Evolutionary conservation across 2,329 filamentous ascomycete genomes (phyloP).

Genomic region (Fusarium tjaetaba): DNA sequence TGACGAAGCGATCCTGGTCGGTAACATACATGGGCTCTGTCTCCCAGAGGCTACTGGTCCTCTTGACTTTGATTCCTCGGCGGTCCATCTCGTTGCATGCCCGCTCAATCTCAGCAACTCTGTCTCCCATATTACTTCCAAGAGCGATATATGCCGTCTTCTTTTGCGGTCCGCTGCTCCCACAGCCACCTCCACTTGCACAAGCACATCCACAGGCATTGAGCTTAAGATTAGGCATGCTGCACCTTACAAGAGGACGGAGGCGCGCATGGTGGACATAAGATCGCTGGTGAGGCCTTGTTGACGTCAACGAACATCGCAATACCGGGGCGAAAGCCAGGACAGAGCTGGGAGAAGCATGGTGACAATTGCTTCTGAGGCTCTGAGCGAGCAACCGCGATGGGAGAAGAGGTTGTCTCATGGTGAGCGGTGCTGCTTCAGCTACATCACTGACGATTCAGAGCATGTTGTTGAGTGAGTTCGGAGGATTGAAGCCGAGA

Average conservation of each 20-base stretch:
- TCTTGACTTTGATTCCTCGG: slow-evolving; percentile 75
- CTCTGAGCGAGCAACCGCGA: slow-evolving; percentile 12
- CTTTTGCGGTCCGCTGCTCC: slow-evolving; percentile 43
- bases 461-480: slow-evolving; percentile 18
- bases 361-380: slow-evolving; percentile 3
- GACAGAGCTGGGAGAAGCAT: slow-evolving; percentile 14
- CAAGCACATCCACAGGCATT: slow-evolving; percentile 51
- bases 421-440: slow-evolving; percentile 16
- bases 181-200: slow-evolving; percentile 44
- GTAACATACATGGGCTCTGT: slow-evolving; percentile 97
- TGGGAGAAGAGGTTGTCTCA: slow-evolving; percentile 33
- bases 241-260: slow-evolving; percentile 13
- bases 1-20: slow-evolving; percentile 88
- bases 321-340: slow-evolving; percentile 18
- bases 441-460: slow-evolving; percentile 30
- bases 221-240: slow-evolving; percentile 28
- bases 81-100: slow-evolving; percentile 82
- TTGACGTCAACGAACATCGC: slow-evolving; percentile 24
- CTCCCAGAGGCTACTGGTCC: slow-evolving; percentile 92
- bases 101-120: slow-evolving; percentile 83
- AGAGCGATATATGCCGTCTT: slow-evolving; percentile 82
- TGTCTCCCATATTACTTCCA: slow-evolving; percentile 91
- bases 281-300: slow-evolving; percentile 10
- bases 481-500: slow-evolving; percentile 16
- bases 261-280: slow-evolving; percentile 25